These are phyloP conservation scores for Wickerhamiella alocasiicola DNA, from an alignment of 805 yeast species.

Conservation along the genomic window DNA sequence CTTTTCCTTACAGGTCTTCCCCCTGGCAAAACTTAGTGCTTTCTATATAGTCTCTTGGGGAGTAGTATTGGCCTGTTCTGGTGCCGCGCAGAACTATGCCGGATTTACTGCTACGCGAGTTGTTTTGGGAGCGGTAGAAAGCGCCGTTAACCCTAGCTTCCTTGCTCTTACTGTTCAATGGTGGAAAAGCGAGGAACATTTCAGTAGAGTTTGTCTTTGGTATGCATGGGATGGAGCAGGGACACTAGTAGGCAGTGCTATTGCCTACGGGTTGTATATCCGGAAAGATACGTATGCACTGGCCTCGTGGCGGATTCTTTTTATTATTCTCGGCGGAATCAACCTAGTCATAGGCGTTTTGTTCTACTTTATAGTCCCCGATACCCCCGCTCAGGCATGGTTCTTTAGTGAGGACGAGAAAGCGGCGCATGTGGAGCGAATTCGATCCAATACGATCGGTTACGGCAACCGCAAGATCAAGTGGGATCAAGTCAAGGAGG, in stretches of 20 bases:
- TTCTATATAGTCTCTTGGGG: constrained; percentile 52
- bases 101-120: constrained; percentile 39
- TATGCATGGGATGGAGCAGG: constrained; percentile 26
- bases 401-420: constrained; percentile 34
- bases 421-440: constrained; percentile 38
- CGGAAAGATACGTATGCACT: constrained; percentile 11
- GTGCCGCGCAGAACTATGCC: constrained; percentile 36
- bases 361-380: constrained; percentile 42
- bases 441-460: constrained; percentile 44
- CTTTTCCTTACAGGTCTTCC: constrained; percentile 39
- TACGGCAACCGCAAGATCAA: too few relatives aligned
- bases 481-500: too few relatives aligned
- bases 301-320: constrained; percentile 51
- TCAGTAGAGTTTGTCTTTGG: constrained; percentile 36
- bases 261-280: constrained; percentile 20
- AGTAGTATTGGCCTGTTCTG: constrained; percentile 35
- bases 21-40: constrained; percentile 40
- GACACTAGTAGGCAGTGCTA: constrained; percentile 17
- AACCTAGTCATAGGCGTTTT: constrained; percentile 41
- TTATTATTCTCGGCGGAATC: constrained; percentile 46
- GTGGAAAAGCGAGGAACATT: constrained; percentile 37
- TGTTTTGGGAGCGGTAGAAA: constrained; percentile 40
- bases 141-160: constrained; percentile 36
- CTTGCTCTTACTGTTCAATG: constrained; percentile 51
- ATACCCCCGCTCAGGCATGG: constrained; percentile 34